Conservation (phyloP, 208 protist species). For the Cochliopodium minus region DNA sequence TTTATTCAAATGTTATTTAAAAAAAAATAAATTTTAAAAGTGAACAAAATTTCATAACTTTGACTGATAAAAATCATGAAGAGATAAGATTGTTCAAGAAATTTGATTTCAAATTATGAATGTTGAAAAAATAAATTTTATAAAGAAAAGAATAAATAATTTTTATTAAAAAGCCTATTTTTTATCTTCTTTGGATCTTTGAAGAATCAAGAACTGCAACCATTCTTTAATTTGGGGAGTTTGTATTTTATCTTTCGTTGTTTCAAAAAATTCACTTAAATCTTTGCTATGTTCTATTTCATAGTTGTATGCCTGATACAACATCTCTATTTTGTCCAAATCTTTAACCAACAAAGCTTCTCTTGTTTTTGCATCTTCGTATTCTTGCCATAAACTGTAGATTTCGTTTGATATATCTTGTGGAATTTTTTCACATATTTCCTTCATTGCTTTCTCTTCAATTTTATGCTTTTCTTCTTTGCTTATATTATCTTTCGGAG, state of each 20-base stretch:
- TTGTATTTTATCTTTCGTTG: constrained; percentile 37
- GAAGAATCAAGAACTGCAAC: too few species aligned
- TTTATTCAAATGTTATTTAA: too few species aligned
- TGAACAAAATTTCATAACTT: too few species aligned
- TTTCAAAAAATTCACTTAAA: constrained; percentile 48
- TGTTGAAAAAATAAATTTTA: too few species aligned
- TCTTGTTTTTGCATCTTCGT: constrained; percentile 50
- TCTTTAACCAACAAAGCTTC: constrained; percentile 65
- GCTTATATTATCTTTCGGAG: constrained; percentile 23
- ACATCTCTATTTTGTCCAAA: constrained; percentile 71
- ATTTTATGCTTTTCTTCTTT: constrained; percentile 49
- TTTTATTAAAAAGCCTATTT: too few species aligned
- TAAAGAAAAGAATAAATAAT: too few species aligned
- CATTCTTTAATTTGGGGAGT: constrained; percentile 50
- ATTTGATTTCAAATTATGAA: too few species aligned
- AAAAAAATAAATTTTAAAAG: too few species aligned
- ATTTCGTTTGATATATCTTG: constrained; percentile 33
- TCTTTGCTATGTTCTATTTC: constrained; percentile 48
- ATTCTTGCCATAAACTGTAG: constrained; percentile 48
- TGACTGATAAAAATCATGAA: too few species aligned
- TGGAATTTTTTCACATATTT: not conserved
- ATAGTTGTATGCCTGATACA: constrained; percentile 61
- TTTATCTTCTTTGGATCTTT: too few species aligned
- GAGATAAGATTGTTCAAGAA: too few species aligned
- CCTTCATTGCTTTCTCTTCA: constrained; percentile 40